These are phyloP conservation scores for Seiridium cupressi DNA, from an alignment of 2,329 filamentous ascomycete genomes.

Conservation along the genomic window DNA sequence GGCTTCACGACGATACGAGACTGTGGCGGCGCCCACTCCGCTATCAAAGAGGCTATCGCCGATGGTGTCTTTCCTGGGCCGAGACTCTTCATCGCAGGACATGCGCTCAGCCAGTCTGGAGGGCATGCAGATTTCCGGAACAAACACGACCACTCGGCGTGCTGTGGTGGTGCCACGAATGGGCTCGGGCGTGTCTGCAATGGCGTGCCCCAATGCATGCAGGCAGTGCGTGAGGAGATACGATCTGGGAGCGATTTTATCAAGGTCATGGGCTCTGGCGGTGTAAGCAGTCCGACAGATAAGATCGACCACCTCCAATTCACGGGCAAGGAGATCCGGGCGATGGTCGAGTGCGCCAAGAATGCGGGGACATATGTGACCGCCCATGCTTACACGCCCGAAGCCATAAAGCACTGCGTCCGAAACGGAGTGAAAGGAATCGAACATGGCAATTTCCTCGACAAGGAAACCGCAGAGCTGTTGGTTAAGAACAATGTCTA, in stretches of 20 bases:
- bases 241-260: slow-evolving; percentile 51
- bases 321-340: slow-evolving; percentile 48
- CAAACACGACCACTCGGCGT: slow-evolving; percentile 38
- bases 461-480: slow-evolving; percentile 36
- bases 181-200: slow-evolving; percentile 44
- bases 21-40: slow-evolving; percentile 47
- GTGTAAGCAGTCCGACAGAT: slow-evolving; percentile 51
- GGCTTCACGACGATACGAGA: slow-evolving; percentile 54
- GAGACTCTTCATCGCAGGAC: slow-evolving; percentile 47
- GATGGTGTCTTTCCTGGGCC: slow-evolving; percentile 48
- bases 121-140: slow-evolving; percentile 48
- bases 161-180: slow-evolving; percentile 41
- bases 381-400: slow-evolving; percentile 51
- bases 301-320: slow-evolving; percentile 50
- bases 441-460: slow-evolving; percentile 39
- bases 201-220: slow-evolving; percentile 48
- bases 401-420: slow-evolving; percentile 48
- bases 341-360: slow-evolving; percentile 45
- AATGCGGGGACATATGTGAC: slow-evolving; percentile 50
- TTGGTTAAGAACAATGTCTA: slow-evolving; percentile 46
- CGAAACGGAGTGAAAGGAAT: slow-evolving; percentile 51
- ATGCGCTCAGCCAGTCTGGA: slow-evolving; percentile 49
- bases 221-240: slow-evolving; percentile 47
- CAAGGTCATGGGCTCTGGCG: slow-evolving; percentile 56
- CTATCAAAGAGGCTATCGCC: slow-evolving; percentile 47